A percentile compares a stretch with the other conserved stretches of the same genome.
Evolutionary conservation across 2,329 filamentous ascomycete genomes (phyloP).

Genomic region (Pseudogymnoascus sp.): DNA sequence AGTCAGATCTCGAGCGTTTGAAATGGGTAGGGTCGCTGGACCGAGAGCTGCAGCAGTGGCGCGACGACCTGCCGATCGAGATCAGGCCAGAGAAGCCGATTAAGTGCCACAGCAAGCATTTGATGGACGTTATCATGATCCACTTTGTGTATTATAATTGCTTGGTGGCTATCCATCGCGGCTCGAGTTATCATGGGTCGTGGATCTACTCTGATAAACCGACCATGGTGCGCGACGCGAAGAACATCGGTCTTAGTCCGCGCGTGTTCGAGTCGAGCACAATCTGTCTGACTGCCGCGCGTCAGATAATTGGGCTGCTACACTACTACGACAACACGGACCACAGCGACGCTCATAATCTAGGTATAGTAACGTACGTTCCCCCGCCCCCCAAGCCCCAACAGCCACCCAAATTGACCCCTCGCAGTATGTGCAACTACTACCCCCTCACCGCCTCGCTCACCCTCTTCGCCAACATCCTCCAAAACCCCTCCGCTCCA

Average conservation of each 20-base stretch:
- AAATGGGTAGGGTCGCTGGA: conserved; percentile 19
- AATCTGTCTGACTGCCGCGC: background rate
- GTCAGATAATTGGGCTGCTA: background rate
- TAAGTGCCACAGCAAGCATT: conserved; percentile 15
- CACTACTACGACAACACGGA: background rate
- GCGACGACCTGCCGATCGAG: conserved; percentile 19
- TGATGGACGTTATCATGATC: conserved; percentile 18
- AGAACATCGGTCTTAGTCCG: background rate
- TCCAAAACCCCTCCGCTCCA: conserved; percentile 84
- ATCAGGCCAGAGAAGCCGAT: conserved; percentile 20
- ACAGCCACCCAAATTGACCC: background rate
- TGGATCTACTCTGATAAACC: conserved; percentile 9
- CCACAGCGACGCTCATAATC: background rate
- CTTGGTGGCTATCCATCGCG: conserved; percentile 18
- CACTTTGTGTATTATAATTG: conserved; percentile 21
- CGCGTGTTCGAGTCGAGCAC: conserved; percentile 2
- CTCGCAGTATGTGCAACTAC: conserved; percentile 39
- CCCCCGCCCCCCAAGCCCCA: background rate
- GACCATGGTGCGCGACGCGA: background rate
- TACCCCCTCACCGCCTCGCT: conserved; percentile 90
- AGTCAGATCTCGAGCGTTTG: conserved; percentile 18
- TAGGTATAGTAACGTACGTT: background rate
- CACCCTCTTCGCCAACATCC: conserved; percentile 85
- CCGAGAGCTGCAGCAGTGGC: conserved; percentile 19
- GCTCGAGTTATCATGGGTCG: conserved; percentile 16